Evolutionary conservation across 495 filamentous ascomycete genomes (phyloP).

Genomic region (Penicillium pancosmium): DNA sequence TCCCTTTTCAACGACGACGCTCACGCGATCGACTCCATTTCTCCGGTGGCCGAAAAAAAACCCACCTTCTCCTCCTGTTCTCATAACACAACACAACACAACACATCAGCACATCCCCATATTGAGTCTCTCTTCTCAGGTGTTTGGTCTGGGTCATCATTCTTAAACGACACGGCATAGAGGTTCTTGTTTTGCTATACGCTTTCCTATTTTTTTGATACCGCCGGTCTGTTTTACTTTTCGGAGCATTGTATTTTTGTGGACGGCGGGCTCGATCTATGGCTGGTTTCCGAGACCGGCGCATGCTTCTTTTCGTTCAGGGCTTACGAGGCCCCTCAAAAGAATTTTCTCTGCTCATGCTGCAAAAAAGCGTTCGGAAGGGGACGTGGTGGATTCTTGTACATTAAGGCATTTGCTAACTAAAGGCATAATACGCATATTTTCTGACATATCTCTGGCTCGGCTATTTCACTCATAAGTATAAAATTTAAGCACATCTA

Average conservation of each 20-base stretch:
- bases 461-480: no score
- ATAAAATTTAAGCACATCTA: no score
- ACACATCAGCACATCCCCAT: conserved; percentile 19
- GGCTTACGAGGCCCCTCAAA: conserved; percentile 12
- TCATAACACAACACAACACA: conserved; percentile 28
- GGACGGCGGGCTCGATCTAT: conserved; percentile 36
- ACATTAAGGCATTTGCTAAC: conserved; percentile 44
- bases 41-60: conserved; percentile 13
- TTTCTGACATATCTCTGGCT: conserved; percentile 14
- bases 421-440: conserved; percentile 40
- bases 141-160: conserved; percentile 44
- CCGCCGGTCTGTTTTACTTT: conserved; percentile 20
- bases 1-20: conserved; percentile 8
- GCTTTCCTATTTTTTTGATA: conserved; percentile 27
- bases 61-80: conserved; percentile 27
- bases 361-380: conserved; percentile 26
- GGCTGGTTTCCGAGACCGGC: conserved; percentile 22
- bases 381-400: conserved; percentile 35
- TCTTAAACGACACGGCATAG: conserved; percentile 49
- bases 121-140: conserved; percentile 50
- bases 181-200: conserved; percentile 34
- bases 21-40: conserved; percentile 18
- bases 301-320: conserved; percentile 19
- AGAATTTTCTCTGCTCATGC: conserved; percentile 26
- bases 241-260: conserved; percentile 36